Evolutionary conservation across 1,139 yeast species (phyloP).

Genomic region (Magnusiomyces starmeri): DNA sequence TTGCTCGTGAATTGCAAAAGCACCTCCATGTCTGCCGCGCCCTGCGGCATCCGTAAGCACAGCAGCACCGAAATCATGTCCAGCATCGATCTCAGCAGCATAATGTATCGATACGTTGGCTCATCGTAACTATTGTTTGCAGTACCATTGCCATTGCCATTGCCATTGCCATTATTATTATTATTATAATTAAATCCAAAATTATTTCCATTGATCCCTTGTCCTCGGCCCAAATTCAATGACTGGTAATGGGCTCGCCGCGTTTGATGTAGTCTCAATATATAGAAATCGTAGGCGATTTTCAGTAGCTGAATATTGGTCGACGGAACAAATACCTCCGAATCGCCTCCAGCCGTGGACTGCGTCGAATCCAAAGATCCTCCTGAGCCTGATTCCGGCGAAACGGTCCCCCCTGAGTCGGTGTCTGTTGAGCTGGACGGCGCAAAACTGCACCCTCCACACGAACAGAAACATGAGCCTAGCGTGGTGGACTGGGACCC

Average conservation of each 20-base stretch:
- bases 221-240: too few relatives aligned
- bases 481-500: background rate
- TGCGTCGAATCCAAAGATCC: background rate
- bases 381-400: background rate
- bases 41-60: conserved; percentile 2
- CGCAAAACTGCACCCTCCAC: background rate
- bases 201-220: background rate
- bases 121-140: conserved; percentile 8
- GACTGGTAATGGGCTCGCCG: conserved; percentile 7
- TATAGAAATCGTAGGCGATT: conserved; percentile 6
- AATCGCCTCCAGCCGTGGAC: too few relatives aligned
- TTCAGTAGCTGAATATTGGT: conserved; percentile 4
- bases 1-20: background rate
- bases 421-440: too few relatives aligned
- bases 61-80: conserved; percentile 5
- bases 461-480: background rate
- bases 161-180: background rate
- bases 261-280: conserved; percentile 6
- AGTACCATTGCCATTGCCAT: background rate
- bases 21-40: background rate
- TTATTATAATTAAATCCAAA: background rate
- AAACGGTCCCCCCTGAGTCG: background rate
- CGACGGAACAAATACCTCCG: conserved; percentile 1
- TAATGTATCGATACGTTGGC: conserved; percentile 7
- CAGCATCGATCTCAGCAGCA: conserved; percentile 7